Conservation (phyloP, 2,329 filamentous ascomycete genomes). For the Neopestalotiopsis sp. region DNA sequence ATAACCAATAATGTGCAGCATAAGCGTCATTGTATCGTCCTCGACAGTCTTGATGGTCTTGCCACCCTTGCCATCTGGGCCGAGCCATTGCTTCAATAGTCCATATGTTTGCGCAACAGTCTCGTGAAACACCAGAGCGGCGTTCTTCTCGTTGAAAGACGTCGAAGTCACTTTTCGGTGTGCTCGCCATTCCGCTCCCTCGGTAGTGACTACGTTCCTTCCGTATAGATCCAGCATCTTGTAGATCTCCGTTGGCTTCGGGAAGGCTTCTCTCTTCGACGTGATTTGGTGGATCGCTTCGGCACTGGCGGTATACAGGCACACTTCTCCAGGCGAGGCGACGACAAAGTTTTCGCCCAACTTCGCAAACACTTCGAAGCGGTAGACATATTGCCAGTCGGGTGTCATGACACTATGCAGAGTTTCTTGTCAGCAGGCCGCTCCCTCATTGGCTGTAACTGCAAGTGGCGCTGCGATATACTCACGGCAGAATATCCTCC, state of each 20-base stretch:
- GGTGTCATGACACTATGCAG: slow-evolving; percentile 51
- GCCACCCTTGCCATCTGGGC: slow-evolving; percentile 42
- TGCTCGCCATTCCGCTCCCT: slow-evolving; percentile 72
- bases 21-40: slow-evolving; percentile 67
- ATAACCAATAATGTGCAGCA: slow-evolving; percentile 63
- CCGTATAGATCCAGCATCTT: slow-evolving; percentile 68
- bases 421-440: slow-evolving; percentile 29
- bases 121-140: slow-evolving; percentile 68
- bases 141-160: slow-evolving; percentile 79
- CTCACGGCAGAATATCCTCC: slow-evolving; percentile 65
- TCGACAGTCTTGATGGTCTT: slow-evolving; percentile 61
- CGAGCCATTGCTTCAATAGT: slow-evolving; percentile 65
- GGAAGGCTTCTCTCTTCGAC: slow-evolving; percentile 70
- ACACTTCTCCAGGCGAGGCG: slow-evolving; percentile 60
- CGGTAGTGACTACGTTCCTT: slow-evolving; percentile 72
- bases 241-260: slow-evolving; percentile 68
- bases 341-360: slow-evolving; percentile 68
- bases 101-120: slow-evolving; percentile 65
- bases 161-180: slow-evolving; percentile 76
- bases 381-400: slow-evolving; percentile 63
- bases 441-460: background rate
- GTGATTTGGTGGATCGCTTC: slow-evolving; percentile 71
- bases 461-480: slow-evolving; percentile 11
- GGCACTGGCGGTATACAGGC: slow-evolving; percentile 65
- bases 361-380: slow-evolving; percentile 61